A percentile compares a stretch with the other conserved stretches of the same genome.
phyloP scores from a whole-genome alignment of 805 yeast species.

The Maudiozyma bulderi region DNA sequence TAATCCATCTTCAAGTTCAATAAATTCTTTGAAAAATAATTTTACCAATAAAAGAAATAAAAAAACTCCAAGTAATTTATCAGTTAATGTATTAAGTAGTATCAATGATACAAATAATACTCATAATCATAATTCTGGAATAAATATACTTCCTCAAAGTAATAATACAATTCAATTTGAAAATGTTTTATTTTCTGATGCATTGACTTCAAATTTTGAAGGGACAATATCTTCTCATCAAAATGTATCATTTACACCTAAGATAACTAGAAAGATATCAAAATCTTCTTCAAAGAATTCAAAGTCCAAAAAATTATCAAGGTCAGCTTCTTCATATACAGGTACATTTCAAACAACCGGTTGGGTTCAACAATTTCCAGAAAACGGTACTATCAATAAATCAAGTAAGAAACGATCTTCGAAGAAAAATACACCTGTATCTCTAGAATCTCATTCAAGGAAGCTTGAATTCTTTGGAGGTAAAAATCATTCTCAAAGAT shows the following conservation, averaged over 20 bases:
- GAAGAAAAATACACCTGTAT: slow-evolving; percentile 9
- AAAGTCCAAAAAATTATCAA: not conserved
- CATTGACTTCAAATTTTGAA: not conserved
- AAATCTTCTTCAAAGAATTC: not conserved
- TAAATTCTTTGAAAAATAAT: too few species aligned
- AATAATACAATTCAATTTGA: not conserved
- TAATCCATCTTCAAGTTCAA: too few species aligned
- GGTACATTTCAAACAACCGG: not conserved
- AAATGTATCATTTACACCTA: not conserved
- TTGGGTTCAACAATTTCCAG: not conserved
- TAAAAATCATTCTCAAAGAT: not conserved
- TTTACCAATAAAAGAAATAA: too few species aligned
- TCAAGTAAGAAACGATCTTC: not conserved
- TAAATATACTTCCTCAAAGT: too few species aligned
- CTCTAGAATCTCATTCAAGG: not conserved
- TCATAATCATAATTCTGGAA: too few species aligned
- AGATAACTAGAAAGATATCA: not conserved
- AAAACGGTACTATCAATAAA: not conserved
- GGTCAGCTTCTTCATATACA: not conserved
- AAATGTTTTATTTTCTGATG: not conserved
- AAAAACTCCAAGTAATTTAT: too few species aligned
- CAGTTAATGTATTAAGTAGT: too few species aligned
- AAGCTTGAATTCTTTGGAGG: not conserved
- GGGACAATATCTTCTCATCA: slow-evolving; percentile 12
- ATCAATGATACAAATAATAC: too few species aligned